A percentile compares a stretch with the other conserved stretches of the same genome.
phyloP scores from a whole-genome alignment of 2,329 filamentous ascomycete species.

The Fusarium beomiforme region DNA sequence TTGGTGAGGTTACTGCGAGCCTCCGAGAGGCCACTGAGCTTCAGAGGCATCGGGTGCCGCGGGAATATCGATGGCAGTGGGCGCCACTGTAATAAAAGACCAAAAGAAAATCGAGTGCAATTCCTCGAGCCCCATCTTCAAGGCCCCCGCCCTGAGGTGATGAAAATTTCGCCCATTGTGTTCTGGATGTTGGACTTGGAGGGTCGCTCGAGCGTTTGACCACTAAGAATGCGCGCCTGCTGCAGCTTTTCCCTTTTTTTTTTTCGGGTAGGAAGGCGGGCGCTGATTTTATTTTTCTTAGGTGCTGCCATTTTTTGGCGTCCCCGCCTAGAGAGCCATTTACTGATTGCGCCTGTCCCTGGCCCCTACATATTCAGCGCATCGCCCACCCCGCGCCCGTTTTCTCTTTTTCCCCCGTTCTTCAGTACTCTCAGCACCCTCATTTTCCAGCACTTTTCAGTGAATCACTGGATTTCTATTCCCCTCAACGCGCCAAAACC shows the following conservation, averaged over 20 bases:
- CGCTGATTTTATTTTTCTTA: conserved; percentile 24
- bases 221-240: conserved; percentile 36
- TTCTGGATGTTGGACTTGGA: conserved; percentile 12
- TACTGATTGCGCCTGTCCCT: conserved; percentile 48
- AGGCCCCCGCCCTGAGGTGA: conserved; percentile 26
- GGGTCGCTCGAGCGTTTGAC: conserved; percentile 18
- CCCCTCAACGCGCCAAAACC: conserved; percentile 41
- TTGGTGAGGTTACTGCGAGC: conserved; percentile 7
- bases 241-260: conserved; percentile 41
- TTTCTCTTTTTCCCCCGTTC: conserved; percentile 43
- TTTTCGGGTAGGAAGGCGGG: conserved; percentile 17
- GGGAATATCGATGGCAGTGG: background rate
- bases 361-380: conserved; percentile 50
- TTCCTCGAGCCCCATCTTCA: conserved; percentile 30
- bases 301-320: conserved; percentile 32
- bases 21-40: background rate
- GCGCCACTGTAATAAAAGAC: conserved; percentile 14
- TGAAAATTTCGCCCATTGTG: conserved; percentile 28
- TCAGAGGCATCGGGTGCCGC: conserved; percentile 4
- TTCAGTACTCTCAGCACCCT: conserved; percentile 46
- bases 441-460: conserved; percentile 38
- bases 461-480: conserved; percentile 25
- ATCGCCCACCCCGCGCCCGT: conserved; percentile 49
- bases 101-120: background rate
- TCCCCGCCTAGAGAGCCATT: conserved; percentile 33